These are phyloP conservation scores for Cladorrhinum sp. DNA, from an alignment of 2,329 filamentous ascomycete genomes.

Conservation along the genomic window DNA sequence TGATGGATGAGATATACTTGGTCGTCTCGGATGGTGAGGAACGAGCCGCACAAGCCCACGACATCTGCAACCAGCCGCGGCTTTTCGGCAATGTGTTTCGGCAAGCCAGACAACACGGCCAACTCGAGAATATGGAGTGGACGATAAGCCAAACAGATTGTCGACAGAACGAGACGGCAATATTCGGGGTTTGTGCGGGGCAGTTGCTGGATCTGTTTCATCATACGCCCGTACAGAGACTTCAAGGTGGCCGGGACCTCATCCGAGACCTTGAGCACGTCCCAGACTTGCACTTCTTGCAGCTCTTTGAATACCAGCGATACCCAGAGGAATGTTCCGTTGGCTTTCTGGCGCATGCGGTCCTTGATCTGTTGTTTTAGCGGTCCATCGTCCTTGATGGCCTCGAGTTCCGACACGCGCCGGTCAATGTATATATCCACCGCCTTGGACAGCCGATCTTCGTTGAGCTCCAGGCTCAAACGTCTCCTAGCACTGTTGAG, in stretches of 20 bases:
- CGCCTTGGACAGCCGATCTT: slow-evolving; percentile 14
- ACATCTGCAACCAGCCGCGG: slow-evolving; percentile 14
- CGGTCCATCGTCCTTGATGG: slow-evolving; percentile 12
- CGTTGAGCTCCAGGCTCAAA: slow-evolving; percentile 39
- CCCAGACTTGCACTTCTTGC: slow-evolving; percentile 11
- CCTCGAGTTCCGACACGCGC: too few species aligned
- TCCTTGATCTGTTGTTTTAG: slow-evolving; percentile 18
- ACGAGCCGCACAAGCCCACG: slow-evolving; percentile 18
- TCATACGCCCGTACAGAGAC: slow-evolving; percentile 14
- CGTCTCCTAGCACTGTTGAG: slow-evolving; percentile 21
- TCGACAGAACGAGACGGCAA: slow-evolving; percentile 3
- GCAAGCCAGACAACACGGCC: neutral
- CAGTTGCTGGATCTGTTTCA: neutral
- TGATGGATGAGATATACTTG: slow-evolving; percentile 18
- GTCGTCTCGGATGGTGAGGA: slow-evolving; percentile 15
- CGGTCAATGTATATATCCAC: neutral
- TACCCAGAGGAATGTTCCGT: slow-evolving; percentile 46
- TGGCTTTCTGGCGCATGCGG: slow-evolving; percentile 32
- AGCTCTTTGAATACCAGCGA: slow-evolving; percentile 39
- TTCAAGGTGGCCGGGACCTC: slow-evolving; percentile 19
- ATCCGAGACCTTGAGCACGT: slow-evolving; percentile 5
- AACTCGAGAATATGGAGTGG: neutral
- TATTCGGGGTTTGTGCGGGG: too few species aligned
- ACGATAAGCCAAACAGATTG: neutral
- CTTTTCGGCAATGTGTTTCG: neutral